A percentile compares a stretch with the other conserved stretches of the same genome.
Evolutionary conservation across 176 grass and related monocot species (phyloP).

Genomic region (Aegilops longissima): DNA sequence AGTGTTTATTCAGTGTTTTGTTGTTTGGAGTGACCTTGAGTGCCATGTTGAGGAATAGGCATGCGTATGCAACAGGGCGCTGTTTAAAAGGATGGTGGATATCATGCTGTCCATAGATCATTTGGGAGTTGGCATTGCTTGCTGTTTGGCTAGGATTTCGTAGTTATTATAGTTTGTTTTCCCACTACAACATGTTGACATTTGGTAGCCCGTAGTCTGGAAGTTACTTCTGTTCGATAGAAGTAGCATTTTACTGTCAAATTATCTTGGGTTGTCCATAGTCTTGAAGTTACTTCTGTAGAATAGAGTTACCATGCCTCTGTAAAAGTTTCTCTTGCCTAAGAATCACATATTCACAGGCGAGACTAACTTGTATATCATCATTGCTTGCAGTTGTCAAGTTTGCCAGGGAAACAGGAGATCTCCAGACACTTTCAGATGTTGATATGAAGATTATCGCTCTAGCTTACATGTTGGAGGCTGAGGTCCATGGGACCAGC

Average conservation of each 20-base stretch:
- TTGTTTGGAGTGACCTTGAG: not conserved
- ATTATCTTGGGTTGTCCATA: too few species aligned
- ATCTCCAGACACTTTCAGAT: constrained; percentile 90
- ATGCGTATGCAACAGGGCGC: not conserved
- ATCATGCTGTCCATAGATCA: not conserved
- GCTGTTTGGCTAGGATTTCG: not conserved
- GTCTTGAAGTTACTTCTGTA: too few species aligned
- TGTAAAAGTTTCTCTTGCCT: too few species aligned
- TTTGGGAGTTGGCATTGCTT: not conserved
- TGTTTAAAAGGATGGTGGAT: not conserved
- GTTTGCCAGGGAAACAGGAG: constrained; percentile 94
- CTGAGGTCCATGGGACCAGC: constrained; percentile 71
- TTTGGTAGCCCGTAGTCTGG: not conserved
- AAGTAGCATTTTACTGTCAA: too few species aligned
- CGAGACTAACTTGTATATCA: not conserved
- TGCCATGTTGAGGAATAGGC: not conserved
- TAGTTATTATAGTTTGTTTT: not conserved
- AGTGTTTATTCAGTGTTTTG: not conserved
- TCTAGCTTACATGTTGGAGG: constrained; percentile 92
- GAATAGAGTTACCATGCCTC: too few species aligned
- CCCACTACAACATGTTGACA: not conserved
- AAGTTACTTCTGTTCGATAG: too few species aligned
- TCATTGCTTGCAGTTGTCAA: constrained; percentile 59
- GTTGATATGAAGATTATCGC: constrained; percentile 97
- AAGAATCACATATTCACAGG: not conserved